Percentiles rank a stretch among this genome's conserved stretches.
These are phyloP conservation scores for Trypethelium eluteriae DNA, from an alignment of 495 filamentous ascomycete genomes.

Conservation along the genomic window DNA sequence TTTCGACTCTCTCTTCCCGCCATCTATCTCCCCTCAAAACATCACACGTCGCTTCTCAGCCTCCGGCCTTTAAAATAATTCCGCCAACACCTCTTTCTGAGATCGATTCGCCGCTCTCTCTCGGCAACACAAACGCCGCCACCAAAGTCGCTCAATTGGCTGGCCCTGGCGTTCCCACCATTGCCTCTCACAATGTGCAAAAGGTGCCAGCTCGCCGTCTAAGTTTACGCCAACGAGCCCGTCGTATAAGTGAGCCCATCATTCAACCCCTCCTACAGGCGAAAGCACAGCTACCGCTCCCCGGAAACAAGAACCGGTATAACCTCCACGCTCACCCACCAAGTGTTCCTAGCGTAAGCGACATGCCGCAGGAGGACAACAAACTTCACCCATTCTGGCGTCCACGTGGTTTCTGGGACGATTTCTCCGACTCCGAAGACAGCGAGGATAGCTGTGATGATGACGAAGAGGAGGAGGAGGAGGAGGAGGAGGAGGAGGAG, in stretches of 20 bases:
- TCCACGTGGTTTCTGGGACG: conserved; percentile 64
- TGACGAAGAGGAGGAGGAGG: conserved; percentile 33
- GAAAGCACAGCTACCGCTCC: conserved; percentile 18
- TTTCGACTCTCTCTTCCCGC: background rate
- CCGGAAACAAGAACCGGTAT: conserved; percentile 11
- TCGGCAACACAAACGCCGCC: conserved; percentile 16
- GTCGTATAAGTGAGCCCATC: conserved; percentile 35
- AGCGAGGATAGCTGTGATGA: conserved; percentile 37
- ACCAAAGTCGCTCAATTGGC: conserved; percentile 9
- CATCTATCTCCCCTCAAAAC: conserved; percentile 50
- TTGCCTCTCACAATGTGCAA: background rate
- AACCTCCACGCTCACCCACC: conserved; percentile 7
- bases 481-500: conserved; percentile 22
- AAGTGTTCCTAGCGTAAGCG: conserved; percentile 14
- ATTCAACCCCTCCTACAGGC: conserved; percentile 32
- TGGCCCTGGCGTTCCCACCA: conserved; percentile 8
- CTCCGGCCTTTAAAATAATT: conserved; percentile 65
- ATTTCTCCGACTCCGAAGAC: conserved; percentile 46
- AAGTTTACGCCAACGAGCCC: conserved; percentile 32
- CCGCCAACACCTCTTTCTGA: conserved; percentile 61
- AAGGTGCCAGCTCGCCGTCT: conserved; percentile 24
- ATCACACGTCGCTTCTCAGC: conserved; percentile 61
- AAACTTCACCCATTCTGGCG: conserved; percentile 76
- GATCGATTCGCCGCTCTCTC: conserved; percentile 22
- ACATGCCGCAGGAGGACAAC: conserved; percentile 29